These are phyloP conservation scores for Gossypium arboreum DNA, from an alignment of 345 rosid genomes.

Conservation along the genomic window DNA sequence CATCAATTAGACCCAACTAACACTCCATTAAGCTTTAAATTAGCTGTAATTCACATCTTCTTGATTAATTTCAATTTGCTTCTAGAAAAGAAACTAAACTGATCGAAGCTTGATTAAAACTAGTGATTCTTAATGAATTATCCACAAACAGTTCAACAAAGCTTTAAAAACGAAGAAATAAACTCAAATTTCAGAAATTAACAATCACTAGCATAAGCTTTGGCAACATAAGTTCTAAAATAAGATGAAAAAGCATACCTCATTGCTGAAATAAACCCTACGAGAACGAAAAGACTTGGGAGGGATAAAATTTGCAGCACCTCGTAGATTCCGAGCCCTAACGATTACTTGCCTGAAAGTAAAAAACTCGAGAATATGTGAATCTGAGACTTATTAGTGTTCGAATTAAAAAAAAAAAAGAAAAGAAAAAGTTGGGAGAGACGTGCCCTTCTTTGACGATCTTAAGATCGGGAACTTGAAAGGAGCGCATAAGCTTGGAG, in stretches of 20 bases:
- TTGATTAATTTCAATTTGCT: neutral
- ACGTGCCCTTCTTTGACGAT: conserved; percentile 81
- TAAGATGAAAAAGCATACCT: conserved; percentile 44
- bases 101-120: neutral
- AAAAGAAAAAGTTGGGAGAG: neutral
- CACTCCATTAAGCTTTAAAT: neutral
- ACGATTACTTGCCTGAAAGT: conserved; percentile 64
- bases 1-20: neutral
- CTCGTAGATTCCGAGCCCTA: conserved; percentile 83
- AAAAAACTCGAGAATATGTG: neutral
- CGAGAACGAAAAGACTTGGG: conserved; percentile 81
- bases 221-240: neutral
- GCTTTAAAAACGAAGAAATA: neutral
- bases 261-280: conserved; percentile 72
- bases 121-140: neutral
- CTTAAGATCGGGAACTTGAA: conserved; percentile 79
- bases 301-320: conserved; percentile 90
- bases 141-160: neutral
- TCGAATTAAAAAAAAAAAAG: neutral
- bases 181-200: neutral
- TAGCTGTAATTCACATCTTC: neutral
- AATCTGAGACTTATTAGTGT: neutral
- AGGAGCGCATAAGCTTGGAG: conserved; percentile 85
- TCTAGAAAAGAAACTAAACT: neutral
- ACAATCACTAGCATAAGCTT: neutral